These are phyloP conservation scores for Amaranthus palmeri DNA, from an alignment of 148 eudicot species.

Conservation along the genomic window DNA sequence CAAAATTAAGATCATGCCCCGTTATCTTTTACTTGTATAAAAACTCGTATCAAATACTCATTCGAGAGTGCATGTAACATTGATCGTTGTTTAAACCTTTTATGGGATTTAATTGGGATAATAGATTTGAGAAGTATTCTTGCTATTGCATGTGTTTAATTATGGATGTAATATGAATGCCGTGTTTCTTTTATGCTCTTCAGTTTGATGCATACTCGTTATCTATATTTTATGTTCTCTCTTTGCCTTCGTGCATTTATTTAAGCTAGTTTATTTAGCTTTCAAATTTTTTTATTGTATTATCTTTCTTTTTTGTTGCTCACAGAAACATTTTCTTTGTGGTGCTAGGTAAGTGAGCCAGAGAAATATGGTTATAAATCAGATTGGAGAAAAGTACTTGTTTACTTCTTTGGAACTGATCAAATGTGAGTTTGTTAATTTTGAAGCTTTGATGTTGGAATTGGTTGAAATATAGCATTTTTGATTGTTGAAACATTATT, in stretches of 20 bases:
- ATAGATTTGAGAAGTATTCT: too few relatives aligned
- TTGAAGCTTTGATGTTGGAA: background rate
- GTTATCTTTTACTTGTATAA: too few relatives aligned
- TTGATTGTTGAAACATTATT: background rate
- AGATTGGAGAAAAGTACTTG: slow-evolving; percentile 84
- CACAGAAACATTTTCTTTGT: slow-evolving; percentile 14
- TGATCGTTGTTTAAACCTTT: too few relatives aligned
- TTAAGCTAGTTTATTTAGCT: background rate
- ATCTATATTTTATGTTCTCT: background rate
- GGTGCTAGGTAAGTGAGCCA: slow-evolving; percentile 82
- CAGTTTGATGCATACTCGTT: background rate
- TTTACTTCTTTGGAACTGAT: slow-evolving; percentile 77
- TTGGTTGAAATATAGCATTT: background rate
- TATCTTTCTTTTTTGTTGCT: background rate
- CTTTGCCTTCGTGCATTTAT: background rate
- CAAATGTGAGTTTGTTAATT: slow-evolving; percentile 69
- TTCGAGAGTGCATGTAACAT: too few relatives aligned
- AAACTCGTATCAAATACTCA: too few relatives aligned
- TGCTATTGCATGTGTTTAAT: background rate
- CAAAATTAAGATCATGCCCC: too few relatives aligned
- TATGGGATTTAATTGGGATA: too few relatives aligned
- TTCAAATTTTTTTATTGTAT: background rate
- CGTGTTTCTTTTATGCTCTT: background rate
- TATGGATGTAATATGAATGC: background rate
- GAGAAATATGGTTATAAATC: slow-evolving; percentile 73